These are phyloP conservation scores for Nepenthes gracilis DNA, from an alignment of 148 eudicot genomes.

Conservation along the genomic window DNA sequence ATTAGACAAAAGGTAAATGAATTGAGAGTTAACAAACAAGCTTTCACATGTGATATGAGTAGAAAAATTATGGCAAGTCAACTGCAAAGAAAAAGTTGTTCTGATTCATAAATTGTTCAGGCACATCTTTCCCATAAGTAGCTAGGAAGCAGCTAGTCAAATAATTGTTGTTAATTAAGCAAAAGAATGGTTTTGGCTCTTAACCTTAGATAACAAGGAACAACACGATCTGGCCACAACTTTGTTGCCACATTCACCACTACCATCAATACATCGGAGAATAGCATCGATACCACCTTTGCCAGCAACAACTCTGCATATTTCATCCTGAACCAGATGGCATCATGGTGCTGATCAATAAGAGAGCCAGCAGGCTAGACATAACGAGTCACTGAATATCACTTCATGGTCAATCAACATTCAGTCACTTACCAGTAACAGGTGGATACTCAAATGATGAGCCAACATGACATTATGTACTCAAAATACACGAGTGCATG, in stretches of 20 bases:
- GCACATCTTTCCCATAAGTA: neutral
- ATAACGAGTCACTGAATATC: neutral
- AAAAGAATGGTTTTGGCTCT: neutral
- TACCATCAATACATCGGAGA: constrained; percentile 66
- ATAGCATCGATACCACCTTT: constrained; percentile 81
- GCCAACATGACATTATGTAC: too few relatives aligned
- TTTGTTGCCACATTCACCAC: constrained; percentile 61
- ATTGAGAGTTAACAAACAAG: too few relatives aligned
- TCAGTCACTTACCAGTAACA: too few relatives aligned
- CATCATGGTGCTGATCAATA: neutral
- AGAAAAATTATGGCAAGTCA: too few relatives aligned
- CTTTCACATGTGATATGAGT: too few relatives aligned
- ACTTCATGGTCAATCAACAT: neutral
- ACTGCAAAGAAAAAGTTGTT: too few relatives aligned
- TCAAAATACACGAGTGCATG: too few relatives aligned
- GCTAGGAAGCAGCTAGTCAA: neutral
- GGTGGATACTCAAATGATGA: too few relatives aligned
- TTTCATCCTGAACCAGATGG: constrained; percentile 66
- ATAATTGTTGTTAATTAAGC: neutral
- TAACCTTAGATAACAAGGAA: constrained; percentile 72
- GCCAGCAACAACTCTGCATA: constrained; percentile 76
- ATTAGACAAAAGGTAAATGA: too few relatives aligned
- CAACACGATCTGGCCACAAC: constrained; percentile 60
- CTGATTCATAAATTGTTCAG: too few relatives aligned
- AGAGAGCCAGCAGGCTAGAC: neutral